Evolutionary conservation across 352 stramenopile genomes (phyloP).

Genomic region (Pythium monospermum): DNA sequence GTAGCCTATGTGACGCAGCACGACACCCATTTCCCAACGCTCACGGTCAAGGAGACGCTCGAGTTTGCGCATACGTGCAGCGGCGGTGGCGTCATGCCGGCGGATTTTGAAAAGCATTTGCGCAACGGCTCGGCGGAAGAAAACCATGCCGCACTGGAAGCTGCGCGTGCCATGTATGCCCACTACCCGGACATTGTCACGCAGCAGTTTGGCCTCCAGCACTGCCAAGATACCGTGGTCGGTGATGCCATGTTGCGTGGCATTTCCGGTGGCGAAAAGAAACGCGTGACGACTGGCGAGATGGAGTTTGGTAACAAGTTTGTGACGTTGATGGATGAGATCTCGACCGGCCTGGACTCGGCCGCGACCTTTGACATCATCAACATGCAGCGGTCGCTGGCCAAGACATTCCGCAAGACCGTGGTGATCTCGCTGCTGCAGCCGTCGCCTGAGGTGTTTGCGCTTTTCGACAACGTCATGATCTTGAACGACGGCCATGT

Average conservation of each 20-base stretch:
- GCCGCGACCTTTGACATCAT: conserved; percentile 89
- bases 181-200: conserved; percentile 33
- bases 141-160: conserved; percentile 13
- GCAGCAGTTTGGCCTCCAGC: conserved; percentile 31
- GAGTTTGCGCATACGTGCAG: conserved; percentile 24
- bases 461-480: conserved; percentile 23
- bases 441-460: conserved; percentile 25
- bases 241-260: conserved; percentile 37
- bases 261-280: conserved; percentile 40
- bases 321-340: conserved; percentile 85
- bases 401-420: conserved; percentile 26
- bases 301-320: conserved; percentile 71
- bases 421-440: conserved; percentile 28
- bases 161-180: conserved; percentile 15
- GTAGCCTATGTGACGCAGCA: conserved; percentile 24
- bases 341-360: conserved; percentile 90
- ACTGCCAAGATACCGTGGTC: conserved; percentile 39
- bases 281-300: conserved; percentile 39
- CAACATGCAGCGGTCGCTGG: conserved; percentile 37
- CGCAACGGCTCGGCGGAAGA: conserved; percentile 21
- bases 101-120: conserved; percentile 29
- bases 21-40: conserved; percentile 26
- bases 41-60: conserved; percentile 32
- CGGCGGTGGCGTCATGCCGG: conserved; percentile 18
- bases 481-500: conserved; percentile 19